Evolutionary conservation across 2,329 filamentous ascomycete species (phyloP).

Genomic region (Botrytis porri): DNA sequence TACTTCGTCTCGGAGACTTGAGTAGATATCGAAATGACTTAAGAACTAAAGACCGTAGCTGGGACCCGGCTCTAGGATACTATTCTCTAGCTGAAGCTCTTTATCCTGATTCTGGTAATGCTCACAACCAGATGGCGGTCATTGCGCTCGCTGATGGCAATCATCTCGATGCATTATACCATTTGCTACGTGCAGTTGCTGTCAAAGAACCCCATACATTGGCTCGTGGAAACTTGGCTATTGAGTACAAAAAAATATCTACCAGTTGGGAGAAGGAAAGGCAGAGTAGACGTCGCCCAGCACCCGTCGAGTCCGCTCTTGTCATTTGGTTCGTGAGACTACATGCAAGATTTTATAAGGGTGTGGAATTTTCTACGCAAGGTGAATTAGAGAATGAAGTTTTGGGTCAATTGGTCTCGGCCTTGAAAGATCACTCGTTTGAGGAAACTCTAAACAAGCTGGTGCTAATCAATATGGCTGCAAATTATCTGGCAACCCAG

Average conservation of each 20-base stretch:
- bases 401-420: conserved; percentile 69
- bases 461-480: conserved; percentile 80
- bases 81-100: conserved; percentile 80
- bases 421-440: conserved; percentile 66
- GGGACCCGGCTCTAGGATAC: conserved; percentile 76
- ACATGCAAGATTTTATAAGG: conserved; percentile 80
- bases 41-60: conserved; percentile 66
- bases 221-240: conserved; percentile 72
- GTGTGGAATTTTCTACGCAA: conserved; percentile 69
- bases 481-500: conserved; percentile 68
- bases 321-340: conserved; percentile 80
- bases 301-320: conserved; percentile 52
- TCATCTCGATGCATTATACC: conserved; percentile 81
- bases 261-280: conserved; percentile 55
- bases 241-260: conserved; percentile 70
- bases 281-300: conserved; percentile 31
- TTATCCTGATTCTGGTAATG: conserved; percentile 73
- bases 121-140: conserved; percentile 88
- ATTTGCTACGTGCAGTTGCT: conserved; percentile 80
- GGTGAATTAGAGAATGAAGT: conserved; percentile 84
- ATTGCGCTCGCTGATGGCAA: conserved; percentile 75
- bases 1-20: conserved; percentile 86
- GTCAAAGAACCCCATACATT: conserved; percentile 71
- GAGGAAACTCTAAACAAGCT: conserved; percentile 71
- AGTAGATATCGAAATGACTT: conserved; percentile 80